Evolutionary conservation across 2,329 filamentous ascomycete genomes (phyloP), one percentile per base, ranked within the genome.

Genomic region (Phialophora tarda): DNA sequence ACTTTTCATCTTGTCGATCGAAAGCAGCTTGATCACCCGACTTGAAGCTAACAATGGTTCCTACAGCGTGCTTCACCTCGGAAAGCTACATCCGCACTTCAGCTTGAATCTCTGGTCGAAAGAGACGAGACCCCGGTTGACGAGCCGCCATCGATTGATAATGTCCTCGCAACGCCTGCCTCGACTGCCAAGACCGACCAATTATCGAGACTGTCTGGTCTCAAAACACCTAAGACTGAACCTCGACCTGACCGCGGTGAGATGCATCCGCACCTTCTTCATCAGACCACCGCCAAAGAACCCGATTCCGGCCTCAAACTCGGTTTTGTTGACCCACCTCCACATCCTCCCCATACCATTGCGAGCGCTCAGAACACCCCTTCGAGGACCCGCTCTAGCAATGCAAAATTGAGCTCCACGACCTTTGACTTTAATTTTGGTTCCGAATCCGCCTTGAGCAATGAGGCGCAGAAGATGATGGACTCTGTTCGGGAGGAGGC

Each of bases 231-330:
- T 4, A 84, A 83, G 48, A 86, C 86, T 47, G 88, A 3, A 84
- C 81, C 90, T 71, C 90, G 91, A 80, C 91, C 92, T 26, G 82
- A 89, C 56, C 84, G 85, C 70, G 87, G 89, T 66, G 93, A 97
- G 77, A 97, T 97, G 93, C 93, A 97, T 76, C 94, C 94, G 8
- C 91, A 91, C 81, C 91, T 91, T 75, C 86, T 88, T 64, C 92
- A 95, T 64, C 84, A 86, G 62, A 89, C 84, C 70, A 93, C 91
- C 24, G 90, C 88, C 68, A 91, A 90, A 62, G 83, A 91, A 53
- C 86, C 90, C 1, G 93, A 95, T 28, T 92, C 93, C 11, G 92
- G 90, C 5, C 83, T 95, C 51, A 87, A 90, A 74, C 84, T 96
- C 24, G 93, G 93, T 17, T 97, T 97, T 78, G 66, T 68, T 50